Evolutionary conservation across 345 rosid genomes (phyloP).

Genomic region (Rhodamnia rubescens): DNA sequence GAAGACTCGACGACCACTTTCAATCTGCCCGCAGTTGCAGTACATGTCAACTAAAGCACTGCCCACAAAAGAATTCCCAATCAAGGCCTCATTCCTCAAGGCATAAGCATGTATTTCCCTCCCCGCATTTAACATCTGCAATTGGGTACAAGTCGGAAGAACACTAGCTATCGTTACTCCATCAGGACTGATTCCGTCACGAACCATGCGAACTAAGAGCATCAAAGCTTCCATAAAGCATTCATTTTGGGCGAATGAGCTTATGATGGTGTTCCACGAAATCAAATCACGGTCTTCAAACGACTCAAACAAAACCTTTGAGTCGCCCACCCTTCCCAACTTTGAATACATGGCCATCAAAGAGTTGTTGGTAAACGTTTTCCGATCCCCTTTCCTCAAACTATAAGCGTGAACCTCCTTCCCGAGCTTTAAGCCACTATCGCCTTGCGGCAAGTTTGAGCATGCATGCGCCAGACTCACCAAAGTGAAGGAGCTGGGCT

Average conservation of each 20-base stretch:
- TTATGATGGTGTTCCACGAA: conserved; percentile 74
- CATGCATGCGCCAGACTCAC: conserved; percentile 70
- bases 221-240: conserved; percentile 46
- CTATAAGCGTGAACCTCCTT: conserved; percentile 67
- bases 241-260: conserved; percentile 60
- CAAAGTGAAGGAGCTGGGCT: conserved; percentile 78
- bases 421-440: conserved; percentile 54
- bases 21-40: conserved; percentile 60
- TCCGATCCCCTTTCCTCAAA: conserved; percentile 46
- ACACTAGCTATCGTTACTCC: conserved; percentile 73
- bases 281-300: conserved; percentile 66
- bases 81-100: conserved; percentile 44
- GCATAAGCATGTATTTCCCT: conserved; percentile 82
- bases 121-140: conserved; percentile 52
- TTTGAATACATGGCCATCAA: conserved; percentile 81
- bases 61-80: conserved; percentile 71
- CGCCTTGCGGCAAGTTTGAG: conserved; percentile 31
- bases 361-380: conserved; percentile 58
- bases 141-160: conserved; percentile 75
- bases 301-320: conserved; percentile 27
- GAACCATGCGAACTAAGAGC: conserved; percentile 42
- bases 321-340: conserved; percentile 34
- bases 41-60: conserved; percentile 96
- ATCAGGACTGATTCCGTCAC: conserved; percentile 52
- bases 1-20: conserved; percentile 56